Percentiles rank a stretch among this genome's conserved stretches.
phyloP scores from a whole-genome alignment of 1,284 basidiomycete species.

The Cutaneotrichosporon curvatum region DNA sequence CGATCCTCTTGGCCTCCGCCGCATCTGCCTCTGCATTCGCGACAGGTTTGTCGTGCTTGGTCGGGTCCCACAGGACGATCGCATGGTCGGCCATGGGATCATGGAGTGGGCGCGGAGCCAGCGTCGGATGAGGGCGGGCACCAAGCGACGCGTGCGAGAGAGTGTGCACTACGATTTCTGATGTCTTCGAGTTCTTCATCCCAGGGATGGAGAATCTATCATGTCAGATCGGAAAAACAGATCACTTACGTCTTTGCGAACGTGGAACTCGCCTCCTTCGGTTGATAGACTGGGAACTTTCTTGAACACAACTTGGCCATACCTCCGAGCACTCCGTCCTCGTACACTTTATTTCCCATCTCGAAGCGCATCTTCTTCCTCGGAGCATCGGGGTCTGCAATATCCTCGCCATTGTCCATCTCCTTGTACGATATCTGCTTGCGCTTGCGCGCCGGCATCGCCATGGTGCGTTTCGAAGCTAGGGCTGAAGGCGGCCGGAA shows the following conservation, averaged over 20 bases:
- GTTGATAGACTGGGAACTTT: conserved; percentile 74
- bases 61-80: conserved; percentile 95
- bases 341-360: conserved; percentile 48
- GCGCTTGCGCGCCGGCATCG: conserved; percentile 64
- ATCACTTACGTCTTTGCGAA: conserved; percentile 48
- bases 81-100: conserved; percentile 98
- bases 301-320: conserved; percentile 53
- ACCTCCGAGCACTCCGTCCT: conserved; percentile 45
- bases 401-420: conserved; percentile 54
- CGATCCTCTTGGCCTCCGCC: conserved; percentile 60
- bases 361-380: conserved; percentile 53
- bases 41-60: conserved; percentile 82
- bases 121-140: conserved; percentile 69
- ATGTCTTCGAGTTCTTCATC: conserved; percentile 72
- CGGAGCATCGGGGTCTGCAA: conserved; percentile 34
- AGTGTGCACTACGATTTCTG: conserved; percentile 57
- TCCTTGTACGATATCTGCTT: conserved; percentile 72
- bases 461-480: conserved; percentile 47
- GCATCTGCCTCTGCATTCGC: conserved; percentile 55
- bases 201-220: conserved; percentile 74
- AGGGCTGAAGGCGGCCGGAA: conserved; percentile 62
- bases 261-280: conserved; percentile 66
- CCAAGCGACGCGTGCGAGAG: conserved; percentile 74
- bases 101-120: conserved; percentile 84
- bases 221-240: conserved; percentile 4